Evolutionary conservation across 257 asterid genomes (phyloP).

Genomic region (Plantago elongata): DNA sequence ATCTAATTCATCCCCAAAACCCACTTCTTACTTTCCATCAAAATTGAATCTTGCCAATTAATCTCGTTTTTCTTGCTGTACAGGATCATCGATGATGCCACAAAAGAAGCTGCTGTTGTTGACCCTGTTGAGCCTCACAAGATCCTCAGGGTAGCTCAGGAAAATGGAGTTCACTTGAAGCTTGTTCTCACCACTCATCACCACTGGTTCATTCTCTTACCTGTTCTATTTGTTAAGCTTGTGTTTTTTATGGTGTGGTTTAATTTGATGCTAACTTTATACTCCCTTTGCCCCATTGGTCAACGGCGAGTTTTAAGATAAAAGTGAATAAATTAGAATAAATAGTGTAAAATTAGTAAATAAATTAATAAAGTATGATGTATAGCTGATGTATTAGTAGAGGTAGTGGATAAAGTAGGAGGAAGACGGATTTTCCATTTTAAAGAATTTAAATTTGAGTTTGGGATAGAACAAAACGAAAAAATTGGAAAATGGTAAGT

Average conservation of each 20-base stretch:
- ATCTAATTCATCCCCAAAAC: not conserved
- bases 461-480: no score
- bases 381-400: no score
- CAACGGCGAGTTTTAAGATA: no score
- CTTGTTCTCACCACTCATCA: constrained; percentile 93
- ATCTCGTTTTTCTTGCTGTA: not conserved
- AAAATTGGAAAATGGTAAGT: no score
- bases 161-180: constrained; percentile 67
- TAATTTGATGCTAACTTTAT: no score
- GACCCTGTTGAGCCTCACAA: constrained; percentile 94
- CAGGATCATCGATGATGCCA: constrained; percentile 62
- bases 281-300: no score
- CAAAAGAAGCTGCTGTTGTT: constrained; percentile 85
- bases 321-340: no score
- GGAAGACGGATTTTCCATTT: no score
- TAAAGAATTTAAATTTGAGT: no score
- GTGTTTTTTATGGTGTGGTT: not conserved
- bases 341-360: no score
- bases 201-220: constrained; percentile 53
- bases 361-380: no score
- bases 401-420: no score
- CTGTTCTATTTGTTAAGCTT: not conserved
- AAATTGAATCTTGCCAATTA: not conserved
- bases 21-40: constrained; percentile 1
- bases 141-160: constrained; percentile 64